Evolutionary conservation across 768 basidiomycete genomes (phyloP).

Genomic region (Pholiota microspora): DNA sequence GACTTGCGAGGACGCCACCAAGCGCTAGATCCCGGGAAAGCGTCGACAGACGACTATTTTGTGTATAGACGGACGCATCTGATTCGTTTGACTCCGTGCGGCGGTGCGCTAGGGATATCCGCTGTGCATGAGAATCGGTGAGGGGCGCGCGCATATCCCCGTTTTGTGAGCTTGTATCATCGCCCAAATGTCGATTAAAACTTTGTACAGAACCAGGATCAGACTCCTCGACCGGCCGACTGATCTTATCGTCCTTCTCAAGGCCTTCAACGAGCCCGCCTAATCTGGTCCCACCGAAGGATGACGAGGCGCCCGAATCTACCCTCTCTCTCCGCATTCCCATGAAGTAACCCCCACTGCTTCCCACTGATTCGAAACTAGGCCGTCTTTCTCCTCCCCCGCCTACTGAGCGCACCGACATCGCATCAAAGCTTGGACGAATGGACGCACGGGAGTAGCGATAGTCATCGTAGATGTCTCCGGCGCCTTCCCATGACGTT

Average conservation of each 20-base stretch:
- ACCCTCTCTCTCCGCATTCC: not conserved
- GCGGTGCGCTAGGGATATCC: not conserved
- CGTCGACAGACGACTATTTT: constrained; percentile 25
- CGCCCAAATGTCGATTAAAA: not conserved
- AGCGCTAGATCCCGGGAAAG: constrained; percentile 12
- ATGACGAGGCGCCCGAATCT: not conserved
- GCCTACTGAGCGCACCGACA: constrained; percentile 1
- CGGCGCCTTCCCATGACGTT: constrained; percentile 53
- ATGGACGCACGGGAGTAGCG: constrained; percentile 66
- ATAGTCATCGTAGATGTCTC: constrained; percentile 81
- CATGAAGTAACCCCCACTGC: not conserved
- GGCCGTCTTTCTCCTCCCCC: not conserved
- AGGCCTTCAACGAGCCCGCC: not conserved
- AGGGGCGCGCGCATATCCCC: not conserved
- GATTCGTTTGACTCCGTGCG: constrained; percentile 28
- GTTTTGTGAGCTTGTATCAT: not conserved
- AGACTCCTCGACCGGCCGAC: too few species aligned
- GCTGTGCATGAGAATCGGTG: not conserved
- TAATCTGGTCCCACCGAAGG: not conserved
- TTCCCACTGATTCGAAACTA: constrained; percentile 5
- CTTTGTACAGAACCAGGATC: too few species aligned
- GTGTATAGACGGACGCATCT: constrained; percentile 34
- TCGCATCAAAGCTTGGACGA: constrained; percentile 25
- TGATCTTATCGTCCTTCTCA: not conserved
- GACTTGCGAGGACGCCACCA: not conserved